Base-by-base conservation (phyloP, 441 rosid species). In the Gossypium gossypioides region DNA sequence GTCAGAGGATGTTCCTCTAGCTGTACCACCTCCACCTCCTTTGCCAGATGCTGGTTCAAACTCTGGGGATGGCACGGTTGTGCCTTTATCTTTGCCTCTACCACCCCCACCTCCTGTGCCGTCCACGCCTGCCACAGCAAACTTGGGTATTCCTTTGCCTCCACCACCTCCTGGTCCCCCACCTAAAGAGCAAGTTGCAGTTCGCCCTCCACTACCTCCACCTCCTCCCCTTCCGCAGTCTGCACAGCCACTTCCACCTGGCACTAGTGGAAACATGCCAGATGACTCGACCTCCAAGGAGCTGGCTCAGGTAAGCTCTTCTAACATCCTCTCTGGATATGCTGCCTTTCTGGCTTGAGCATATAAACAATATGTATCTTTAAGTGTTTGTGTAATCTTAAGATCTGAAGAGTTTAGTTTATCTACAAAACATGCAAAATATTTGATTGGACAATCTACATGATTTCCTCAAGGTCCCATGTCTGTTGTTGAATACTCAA, bases 141-240 rank as follows among this genome's bases (percentile, higher is more conserved):
- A 72, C 76, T 57, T 82, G 70, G 83, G 86, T 65, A 27, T 84
- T 71, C 71, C 89, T 40, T 80, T 94, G 77, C 92, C 97, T 27
- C 91, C 94, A 59, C 98, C 98, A 12, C 98, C 96, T 68, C 97
- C 96, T 3, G 98, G 98, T 2, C 92, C 94, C 29, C 92, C 92
- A 32, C 91, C 96, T 34, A 88, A 77, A 76, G 93, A 90, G 60
- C 91, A 84, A 65, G 58, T 77, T 78, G 66, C 79, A 24, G 69
- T 76, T 75, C 86, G 68, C 46, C 84, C 86, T 73, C 84, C 81
- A 29, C 90, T 84, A 79, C 93, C 92, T 2, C 89, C 91, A n/a
- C 89, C 90, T 66, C 91, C 90, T 68, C 89, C 87, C 62, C 79
- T 75, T 16, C 87, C 81, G 37, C 89, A 74, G 58, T 80, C 89